Evolutionary conservation across 225 moss, liverwort and hornwort genomes (phyloP).

Genomic region (Antitrichia curtipendula): DNA sequence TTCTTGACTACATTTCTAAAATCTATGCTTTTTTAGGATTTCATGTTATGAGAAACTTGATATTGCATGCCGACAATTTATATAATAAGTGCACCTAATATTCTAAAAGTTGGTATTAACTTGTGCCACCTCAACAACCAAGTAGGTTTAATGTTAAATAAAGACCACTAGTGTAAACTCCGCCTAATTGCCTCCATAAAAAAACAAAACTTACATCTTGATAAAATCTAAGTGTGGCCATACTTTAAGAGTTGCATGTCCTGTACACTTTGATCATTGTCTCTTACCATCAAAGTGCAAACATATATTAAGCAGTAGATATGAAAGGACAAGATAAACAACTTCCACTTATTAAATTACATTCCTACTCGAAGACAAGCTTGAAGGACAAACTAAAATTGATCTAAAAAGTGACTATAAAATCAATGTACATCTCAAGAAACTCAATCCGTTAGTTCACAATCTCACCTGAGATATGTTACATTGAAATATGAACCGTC

Average conservation of each 20-base stretch:
- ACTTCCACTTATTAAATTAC: not conserved
- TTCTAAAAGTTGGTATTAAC: not conserved
- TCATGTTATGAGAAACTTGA: not conserved
- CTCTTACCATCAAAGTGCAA: not conserved
- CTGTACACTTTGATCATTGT: not conserved
- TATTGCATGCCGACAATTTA: rapidly evolving
- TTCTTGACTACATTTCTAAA: too few relatives aligned
- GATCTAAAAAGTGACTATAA: not conserved
- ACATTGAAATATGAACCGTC: not conserved
- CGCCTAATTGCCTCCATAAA: rapidly evolving
- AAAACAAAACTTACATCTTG: not conserved
- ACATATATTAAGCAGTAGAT: not conserved
- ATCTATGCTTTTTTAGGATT: too few relatives aligned
- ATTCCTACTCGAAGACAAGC: not conserved
- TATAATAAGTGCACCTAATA: rapidly evolving
- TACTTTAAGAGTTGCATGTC: not conserved
- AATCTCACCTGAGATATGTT: not conserved
- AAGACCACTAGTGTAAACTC: not conserved
- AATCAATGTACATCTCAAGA: not conserved
- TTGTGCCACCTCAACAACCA: rapidly evolving
- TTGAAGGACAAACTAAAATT: not conserved
- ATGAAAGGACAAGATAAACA: not conserved
- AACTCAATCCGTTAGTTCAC: not conserved
- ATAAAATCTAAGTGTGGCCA: not conserved
- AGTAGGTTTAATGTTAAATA: rapidly evolving